A percentile compares a stretch with the other conserved stretches of the same genome.
These are phyloP conservation scores for Chondrostereum purpureum DNA, from an alignment of 1,284 basidiomycete genomes.

Conservation along the genomic window DNA sequence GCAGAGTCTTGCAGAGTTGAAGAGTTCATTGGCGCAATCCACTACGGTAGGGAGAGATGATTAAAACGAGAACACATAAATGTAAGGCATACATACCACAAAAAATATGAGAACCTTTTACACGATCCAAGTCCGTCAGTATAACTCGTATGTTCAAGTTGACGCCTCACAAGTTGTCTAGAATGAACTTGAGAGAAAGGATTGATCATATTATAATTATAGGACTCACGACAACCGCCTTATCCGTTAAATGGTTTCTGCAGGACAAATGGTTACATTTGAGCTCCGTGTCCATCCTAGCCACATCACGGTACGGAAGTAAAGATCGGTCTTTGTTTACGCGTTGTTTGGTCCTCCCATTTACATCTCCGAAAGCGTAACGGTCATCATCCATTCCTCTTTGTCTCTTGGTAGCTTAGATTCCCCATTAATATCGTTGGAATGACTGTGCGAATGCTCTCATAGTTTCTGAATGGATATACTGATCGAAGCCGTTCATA, in stretches of 20 bases:
- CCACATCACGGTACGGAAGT: background rate
- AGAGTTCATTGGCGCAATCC: slow-evolving; percentile 78
- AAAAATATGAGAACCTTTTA: slow-evolving; percentile 77
- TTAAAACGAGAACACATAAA: slow-evolving; percentile 1
- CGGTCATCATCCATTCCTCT: too few relatives aligned
- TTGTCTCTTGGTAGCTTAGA: background rate
- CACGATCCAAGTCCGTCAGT: too few relatives aligned
- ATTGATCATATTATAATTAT: slow-evolving; percentile 1
- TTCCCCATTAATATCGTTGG: background rate
- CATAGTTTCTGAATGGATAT: background rate
- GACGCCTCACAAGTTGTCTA: slow-evolving; percentile 48
- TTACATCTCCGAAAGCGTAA: too few relatives aligned
- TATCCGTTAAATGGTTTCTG: slow-evolving; percentile 57
- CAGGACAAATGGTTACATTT: slow-evolving; percentile 68
- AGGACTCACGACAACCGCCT: slow-evolving; percentile 72
- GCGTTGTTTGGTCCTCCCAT: background rate
- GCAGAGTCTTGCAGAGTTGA: slow-evolving; percentile 68
- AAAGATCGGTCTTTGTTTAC: background rate
- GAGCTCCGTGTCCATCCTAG: slow-evolving; percentile 9
- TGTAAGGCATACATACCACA: slow-evolving; percentile 45
- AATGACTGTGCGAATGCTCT: slow-evolving; percentile 13
- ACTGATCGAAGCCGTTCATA: slow-evolving; percentile 20
- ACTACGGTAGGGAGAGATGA: too few relatives aligned
- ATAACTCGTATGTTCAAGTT: too few relatives aligned
- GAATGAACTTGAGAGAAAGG: slow-evolving; percentile 4